A percentile compares a stretch with the other conserved stretches of the same genome.
phyloP scores from a whole-genome alignment of 2,329 filamentous ascomycete genomes.

The Trichoderma asperellum region DNA sequence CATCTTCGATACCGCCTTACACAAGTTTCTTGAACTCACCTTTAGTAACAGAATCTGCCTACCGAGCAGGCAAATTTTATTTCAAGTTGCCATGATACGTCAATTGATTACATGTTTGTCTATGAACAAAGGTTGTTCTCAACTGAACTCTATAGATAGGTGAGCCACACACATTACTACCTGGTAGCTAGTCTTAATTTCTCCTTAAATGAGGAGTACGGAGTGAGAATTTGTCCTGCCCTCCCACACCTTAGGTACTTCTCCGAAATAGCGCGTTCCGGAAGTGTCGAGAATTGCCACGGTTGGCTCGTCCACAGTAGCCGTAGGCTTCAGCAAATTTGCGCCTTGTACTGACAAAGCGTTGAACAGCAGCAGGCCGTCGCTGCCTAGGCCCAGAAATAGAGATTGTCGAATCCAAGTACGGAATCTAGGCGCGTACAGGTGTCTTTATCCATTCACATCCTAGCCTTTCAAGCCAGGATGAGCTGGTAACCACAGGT shows the following conservation, averaged over 20 bases:
- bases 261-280: background rate
- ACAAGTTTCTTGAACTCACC: background rate
- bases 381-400: background rate
- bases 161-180: background rate
- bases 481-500: background rate
- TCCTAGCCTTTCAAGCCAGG: background rate
- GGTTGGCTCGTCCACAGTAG: background rate
- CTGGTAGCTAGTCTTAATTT: background rate
- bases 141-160: background rate
- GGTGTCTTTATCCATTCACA: background rate
- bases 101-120: background rate
- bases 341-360: background rate
- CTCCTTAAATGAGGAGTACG: constrained; percentile 6
- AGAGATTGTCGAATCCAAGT: background rate
- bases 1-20: background rate
- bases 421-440: background rate
- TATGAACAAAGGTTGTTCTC: background rate
- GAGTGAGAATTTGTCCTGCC: background rate
- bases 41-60: background rate
- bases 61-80: background rate
- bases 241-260: background rate
- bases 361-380: background rate
- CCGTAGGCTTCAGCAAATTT: background rate
- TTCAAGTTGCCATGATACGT: background rate
- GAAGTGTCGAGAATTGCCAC: background rate